Percentiles rank a stretch among this genome's conserved stretches.
Evolutionary conservation across 495 filamentous ascomycete species (phyloP).

Genomic region (Aspergillus diversus): DNA sequence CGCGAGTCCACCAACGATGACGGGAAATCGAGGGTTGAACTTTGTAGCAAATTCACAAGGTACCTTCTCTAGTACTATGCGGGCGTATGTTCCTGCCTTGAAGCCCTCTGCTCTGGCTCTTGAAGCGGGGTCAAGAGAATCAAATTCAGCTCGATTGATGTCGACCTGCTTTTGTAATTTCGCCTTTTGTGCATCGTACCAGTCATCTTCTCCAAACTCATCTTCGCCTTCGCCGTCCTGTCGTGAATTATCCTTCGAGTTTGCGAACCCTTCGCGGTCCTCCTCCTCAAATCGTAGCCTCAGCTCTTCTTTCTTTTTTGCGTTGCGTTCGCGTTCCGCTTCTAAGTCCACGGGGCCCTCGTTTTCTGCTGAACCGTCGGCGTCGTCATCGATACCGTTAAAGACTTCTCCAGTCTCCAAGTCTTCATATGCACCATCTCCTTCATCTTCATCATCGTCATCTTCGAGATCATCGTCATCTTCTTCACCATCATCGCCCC

Average conservation of each 20-base stretch:
- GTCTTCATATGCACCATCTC: slow-evolving; percentile 89
- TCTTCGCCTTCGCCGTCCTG: slow-evolving; percentile 61
- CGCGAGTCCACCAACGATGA: slow-evolving; percentile 87
- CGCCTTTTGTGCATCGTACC: slow-evolving; percentile 97
- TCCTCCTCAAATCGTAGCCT: slow-evolving; percentile 95
- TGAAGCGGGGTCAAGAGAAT: slow-evolving; percentile 76
- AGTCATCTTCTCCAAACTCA: slow-evolving; percentile 95
- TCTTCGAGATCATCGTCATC: slow-evolving; percentile 40
- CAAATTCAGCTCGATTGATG: slow-evolving; percentile 94
- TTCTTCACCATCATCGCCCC: slow-evolving; percentile 47
- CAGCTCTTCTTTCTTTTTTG: slow-evolving; percentile 89
- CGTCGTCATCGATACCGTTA: slow-evolving; percentile 47
- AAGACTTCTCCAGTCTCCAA: slow-evolving; percentile 74
- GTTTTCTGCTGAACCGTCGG: slow-evolving; percentile 44
- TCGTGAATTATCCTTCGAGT: slow-evolving; percentile 75
- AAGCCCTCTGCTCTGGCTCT: slow-evolving; percentile 84
- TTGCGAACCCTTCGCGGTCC: slow-evolving; percentile 89
- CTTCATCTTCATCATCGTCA: slow-evolving; percentile 61
- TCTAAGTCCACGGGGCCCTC: slow-evolving; percentile 59
- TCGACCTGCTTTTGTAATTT: slow-evolving; percentile 89
- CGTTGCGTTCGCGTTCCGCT: slow-evolving; percentile 88
- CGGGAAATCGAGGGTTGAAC: slow-evolving; percentile 82
- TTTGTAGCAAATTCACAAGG: slow-evolving; percentile 89
- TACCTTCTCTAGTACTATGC: slow-evolving; percentile 83
- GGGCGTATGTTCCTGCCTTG: slow-evolving; percentile 91